Conservation (phyloP, 306 rosid species). For the Castanea sativa region DNA sequence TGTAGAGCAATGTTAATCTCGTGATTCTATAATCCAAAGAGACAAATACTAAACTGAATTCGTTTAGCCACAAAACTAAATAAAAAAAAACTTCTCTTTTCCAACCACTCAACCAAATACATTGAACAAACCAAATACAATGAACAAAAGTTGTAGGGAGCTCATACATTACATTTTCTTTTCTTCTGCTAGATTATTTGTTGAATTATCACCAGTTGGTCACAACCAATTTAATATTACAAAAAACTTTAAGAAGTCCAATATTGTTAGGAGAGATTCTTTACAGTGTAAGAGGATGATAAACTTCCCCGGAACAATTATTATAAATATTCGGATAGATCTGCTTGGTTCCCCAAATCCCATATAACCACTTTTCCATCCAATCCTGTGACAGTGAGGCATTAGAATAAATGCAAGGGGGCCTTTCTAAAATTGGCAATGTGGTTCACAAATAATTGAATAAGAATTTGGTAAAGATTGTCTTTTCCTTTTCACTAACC, state of each 20-base stretch:
- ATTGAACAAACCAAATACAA: background rate
- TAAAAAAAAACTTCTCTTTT: background rate
- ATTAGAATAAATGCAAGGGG: constrained; percentile 3
- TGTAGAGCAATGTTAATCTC: background rate
- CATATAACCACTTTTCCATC: constrained; percentile 84
- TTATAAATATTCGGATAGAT: constrained; percentile 51
- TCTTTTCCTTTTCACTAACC: constrained; percentile 49
- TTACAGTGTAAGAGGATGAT: background rate
- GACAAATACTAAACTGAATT: background rate
- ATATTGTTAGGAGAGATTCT: background rate
- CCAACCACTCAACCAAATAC: background rate
- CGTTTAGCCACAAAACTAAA: background rate
- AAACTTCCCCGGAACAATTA: constrained; percentile 9
- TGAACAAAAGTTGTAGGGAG: background rate
- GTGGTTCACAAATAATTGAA: background rate
- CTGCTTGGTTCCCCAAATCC: constrained; percentile 84
- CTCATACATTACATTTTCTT: background rate
- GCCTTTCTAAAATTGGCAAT: background rate
- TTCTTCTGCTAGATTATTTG: constrained; percentile 10
- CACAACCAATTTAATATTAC: constrained; percentile 22
- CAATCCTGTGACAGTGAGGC: constrained; percentile 53
- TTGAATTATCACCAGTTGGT: constrained; percentile 16
- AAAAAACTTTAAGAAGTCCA: constrained; percentile 9
- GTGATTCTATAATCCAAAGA: background rate
- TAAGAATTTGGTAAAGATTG: background rate